Base-by-base conservation (phyloP, 2,329 filamentous ascomycete genomes). In the Alternaria brassicicola region DNA sequence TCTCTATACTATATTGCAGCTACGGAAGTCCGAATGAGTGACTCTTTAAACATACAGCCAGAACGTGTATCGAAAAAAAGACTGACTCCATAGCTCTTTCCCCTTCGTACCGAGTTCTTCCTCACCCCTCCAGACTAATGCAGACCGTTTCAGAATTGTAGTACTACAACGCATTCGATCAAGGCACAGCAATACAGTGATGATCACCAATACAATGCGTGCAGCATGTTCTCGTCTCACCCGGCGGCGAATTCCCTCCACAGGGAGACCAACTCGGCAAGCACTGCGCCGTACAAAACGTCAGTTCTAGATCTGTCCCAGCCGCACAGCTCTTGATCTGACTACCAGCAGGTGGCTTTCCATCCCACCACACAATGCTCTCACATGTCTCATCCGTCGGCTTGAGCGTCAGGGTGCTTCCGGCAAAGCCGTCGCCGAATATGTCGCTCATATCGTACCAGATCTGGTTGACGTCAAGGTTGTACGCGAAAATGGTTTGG, bases 251-350 rank as follows among this genome's bases (percentile, higher is more conserved):
- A 38, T 13, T 48, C 33, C 62, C 60, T 23, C 70, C 70, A 35
- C 68, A 72, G 15, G 58, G 57, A 58, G 55, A 70, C 71, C 72
- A 75, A 46, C 64, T 67, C 12, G 71, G 72, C 65, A 75, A 63
- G 48, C 72, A 75, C 56, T 68, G 56, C 1, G 59, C 61, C 2
- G 65, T 72, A 49, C 71, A 74, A 25, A 75, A 68, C 3, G 66
- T 68, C 52, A 74, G 42, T 47, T 69, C 66, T 39, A 74, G 36
- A 54, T 73, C 62, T 6, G 63, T 64, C 5, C 60, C 60, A 23
- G 61, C 63, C 33, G 60, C 53, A 43, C 71, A 74, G 38, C 36
- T 62, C 59, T 62, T 67, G 3, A 67, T 61, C 43, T 70, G 61
- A 21, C 69, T 72, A 13, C 66, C 68, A 2, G 57, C 65, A 3